A percentile compares a stretch with the other conserved stretches of the same genome.
Evolutionary conservation across 2,329 filamentous ascomycete species (phyloP).

Genomic region (Macrophomina phaseolina): DNA sequence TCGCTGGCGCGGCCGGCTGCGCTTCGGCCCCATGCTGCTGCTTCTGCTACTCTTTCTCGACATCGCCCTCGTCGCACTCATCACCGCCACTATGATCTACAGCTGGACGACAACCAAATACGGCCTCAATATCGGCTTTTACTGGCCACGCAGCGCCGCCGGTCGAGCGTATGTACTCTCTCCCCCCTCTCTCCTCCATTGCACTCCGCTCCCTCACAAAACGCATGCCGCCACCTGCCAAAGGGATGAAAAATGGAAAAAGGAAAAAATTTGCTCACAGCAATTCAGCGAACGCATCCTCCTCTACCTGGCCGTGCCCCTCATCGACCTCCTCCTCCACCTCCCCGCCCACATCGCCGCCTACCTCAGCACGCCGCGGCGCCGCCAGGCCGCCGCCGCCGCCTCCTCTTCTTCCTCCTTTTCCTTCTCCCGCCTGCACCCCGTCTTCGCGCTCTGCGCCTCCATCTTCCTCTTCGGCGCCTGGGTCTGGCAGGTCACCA

Average conservation of each 20-base stretch:
- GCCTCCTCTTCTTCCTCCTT: not conserved
- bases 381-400: not conserved
- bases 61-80: conserved; percentile 1
- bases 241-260: not conserved
- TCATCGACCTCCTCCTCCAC: conserved; percentile 7
- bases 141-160: not conserved
- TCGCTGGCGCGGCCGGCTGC: not conserved
- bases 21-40: not conserved
- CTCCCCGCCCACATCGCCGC: not conserved
- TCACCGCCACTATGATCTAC: not conserved
- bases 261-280: not conserved
- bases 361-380: not conserved
- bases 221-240: too few relatives aligned
- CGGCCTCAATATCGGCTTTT: not conserved
- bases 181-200: not conserved
- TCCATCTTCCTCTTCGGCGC: not conserved
- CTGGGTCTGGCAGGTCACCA: not conserved
- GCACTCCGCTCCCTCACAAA: too few relatives aligned
- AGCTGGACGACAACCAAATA: not conserved
- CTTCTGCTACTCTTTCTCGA: not conserved
- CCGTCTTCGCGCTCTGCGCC: not conserved
- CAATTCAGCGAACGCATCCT: not conserved
- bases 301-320: conserved; percentile 9
- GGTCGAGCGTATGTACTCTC: not conserved
- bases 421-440: not conserved